A percentile compares a stretch with the other conserved stretches of the same genome.
These are phyloP conservation scores for Cutaneotrichosporon dermatis DNA, from an alignment of 1,284 basidiomycete genomes.

Conservation along the genomic window DNA sequence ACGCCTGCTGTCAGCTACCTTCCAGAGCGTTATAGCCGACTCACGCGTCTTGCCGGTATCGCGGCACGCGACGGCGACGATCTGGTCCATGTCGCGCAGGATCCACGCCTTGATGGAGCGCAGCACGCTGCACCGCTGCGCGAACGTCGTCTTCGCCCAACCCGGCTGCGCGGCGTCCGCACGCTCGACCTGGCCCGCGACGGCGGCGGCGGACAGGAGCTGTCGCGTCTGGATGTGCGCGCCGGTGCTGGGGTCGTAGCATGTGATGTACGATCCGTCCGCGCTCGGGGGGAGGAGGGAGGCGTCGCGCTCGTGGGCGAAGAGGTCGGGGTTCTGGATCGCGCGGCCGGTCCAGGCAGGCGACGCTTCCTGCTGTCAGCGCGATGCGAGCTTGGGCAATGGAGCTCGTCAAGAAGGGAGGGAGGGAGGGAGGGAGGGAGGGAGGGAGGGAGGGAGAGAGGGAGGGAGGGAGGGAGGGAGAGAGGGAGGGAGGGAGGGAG, in stretches of 20 bases:
- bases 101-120: conserved; percentile 85
- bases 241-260: conserved; percentile 85
- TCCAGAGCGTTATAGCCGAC: conserved; percentile 39
- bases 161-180: conserved; percentile 61
- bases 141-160: conserved; percentile 68
- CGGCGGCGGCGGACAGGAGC: conserved; percentile 64
- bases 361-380: conserved; percentile 21
- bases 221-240: conserved; percentile 52
- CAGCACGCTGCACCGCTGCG: conserved; percentile 71
- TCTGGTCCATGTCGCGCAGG: conserved; percentile 67
- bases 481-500: too few species aligned
- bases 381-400: neutral
- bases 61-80: conserved; percentile 82
- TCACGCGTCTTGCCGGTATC: conserved; percentile 96
- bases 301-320: conserved; percentile 30
- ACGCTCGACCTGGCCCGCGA: conserved; percentile 63
- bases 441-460: too few species aligned
- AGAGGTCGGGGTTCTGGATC: conserved; percentile 29
- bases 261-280: conserved; percentile 64
- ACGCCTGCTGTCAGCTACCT: conserved; percentile 57
- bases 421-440: too few species aligned
- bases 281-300: conserved; percentile 24
- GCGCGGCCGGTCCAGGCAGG: conserved; percentile 28
- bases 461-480: too few species aligned
- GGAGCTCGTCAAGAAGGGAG: too few species aligned